A percentile compares a stretch with the other conserved stretches of the same genome.
These are phyloP conservation scores for Epichloe gansuensis DNA, from an alignment of 2,329 filamentous ascomycete species.

Conservation along the genomic window DNA sequence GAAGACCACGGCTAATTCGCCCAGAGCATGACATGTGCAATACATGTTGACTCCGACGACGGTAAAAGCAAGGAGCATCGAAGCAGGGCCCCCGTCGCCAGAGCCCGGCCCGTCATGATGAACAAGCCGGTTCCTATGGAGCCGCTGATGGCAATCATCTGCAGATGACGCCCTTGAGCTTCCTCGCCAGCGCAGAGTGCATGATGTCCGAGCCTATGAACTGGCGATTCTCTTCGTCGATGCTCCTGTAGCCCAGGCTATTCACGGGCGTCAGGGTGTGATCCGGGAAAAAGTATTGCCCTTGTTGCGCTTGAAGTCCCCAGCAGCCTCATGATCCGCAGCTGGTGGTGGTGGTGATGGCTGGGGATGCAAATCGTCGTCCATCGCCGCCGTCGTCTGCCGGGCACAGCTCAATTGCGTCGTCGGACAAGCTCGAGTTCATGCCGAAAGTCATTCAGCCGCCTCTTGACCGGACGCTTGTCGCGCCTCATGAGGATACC, in stretches of 20 bases:
- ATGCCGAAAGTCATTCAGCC: not conserved
- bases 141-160: constrained; percentile 96
- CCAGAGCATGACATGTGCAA: constrained; percentile 81
- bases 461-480: not conserved
- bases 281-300: constrained; percentile 33
- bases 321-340: constrained; percentile 27
- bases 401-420: not conserved
- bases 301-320: constrained; percentile 52
- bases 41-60: constrained; percentile 81
- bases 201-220: constrained; percentile 60
- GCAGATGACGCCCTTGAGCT: constrained; percentile 73
- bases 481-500: too few relatives aligned
- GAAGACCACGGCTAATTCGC: constrained; percentile 82
- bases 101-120: constrained; percentile 63
- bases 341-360: not conserved
- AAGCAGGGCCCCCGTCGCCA: constrained; percentile 66
- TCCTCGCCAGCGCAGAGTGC: constrained; percentile 60
- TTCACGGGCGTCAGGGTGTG: constrained; percentile 26
- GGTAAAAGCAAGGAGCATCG: constrained; percentile 60
- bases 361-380: not conserved
- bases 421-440: not conserved
- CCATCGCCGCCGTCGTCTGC: not conserved
- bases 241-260: constrained; percentile 17
- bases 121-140: constrained; percentile 76
- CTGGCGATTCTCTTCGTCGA: constrained; percentile 42